phyloP scores from a whole-genome alignment of 345 rosid genomes.

The Lepidium didymum region DNA sequence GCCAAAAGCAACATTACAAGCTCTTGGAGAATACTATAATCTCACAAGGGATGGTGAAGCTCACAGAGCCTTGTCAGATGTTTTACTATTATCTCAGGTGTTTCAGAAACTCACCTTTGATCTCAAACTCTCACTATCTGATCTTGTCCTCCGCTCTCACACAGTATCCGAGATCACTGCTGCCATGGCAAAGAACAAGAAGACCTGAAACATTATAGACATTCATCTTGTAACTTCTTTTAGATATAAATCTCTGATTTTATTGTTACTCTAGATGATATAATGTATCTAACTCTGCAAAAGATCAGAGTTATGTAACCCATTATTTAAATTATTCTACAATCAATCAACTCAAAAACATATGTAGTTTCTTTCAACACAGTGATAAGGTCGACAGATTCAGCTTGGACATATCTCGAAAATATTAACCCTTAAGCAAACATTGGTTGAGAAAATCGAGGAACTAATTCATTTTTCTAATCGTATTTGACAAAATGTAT shows the following conservation, averaged over 20 bases:
- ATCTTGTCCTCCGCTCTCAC: slow-evolving; percentile 42
- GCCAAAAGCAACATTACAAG: slow-evolving; percentile 36
- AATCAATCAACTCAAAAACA: neutral
- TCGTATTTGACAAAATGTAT: too few relatives aligned
- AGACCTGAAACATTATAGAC: slow-evolving; percentile 20
- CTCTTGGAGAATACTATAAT: slow-evolving; percentile 37
- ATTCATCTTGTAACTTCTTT: neutral
- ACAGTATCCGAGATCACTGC: slow-evolving; percentile 32
- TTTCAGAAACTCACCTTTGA: slow-evolving; percentile 61
- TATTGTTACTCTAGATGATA: neutral
- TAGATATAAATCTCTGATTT: neutral
- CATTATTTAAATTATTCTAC: neutral
- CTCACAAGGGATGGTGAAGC: slow-evolving; percentile 50
- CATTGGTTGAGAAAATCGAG: too few relatives aligned
- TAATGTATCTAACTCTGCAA: neutral
- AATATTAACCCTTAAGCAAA: too few relatives aligned
- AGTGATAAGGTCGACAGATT: too few relatives aligned
- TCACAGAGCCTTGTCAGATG: slow-evolving; percentile 90
- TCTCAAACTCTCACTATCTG: slow-evolving; percentile 47
- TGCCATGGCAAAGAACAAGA: slow-evolving; percentile 44
- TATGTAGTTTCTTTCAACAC: neutral
- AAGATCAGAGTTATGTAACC: slow-evolving; percentile 4
- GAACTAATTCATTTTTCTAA: too few relatives aligned
- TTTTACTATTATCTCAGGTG: slow-evolving; percentile 44
- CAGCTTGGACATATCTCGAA: too few relatives aligned